Conservation (phyloP, 2,329 filamentous ascomycete species). For the Colletotrichum falcatum region DNA sequence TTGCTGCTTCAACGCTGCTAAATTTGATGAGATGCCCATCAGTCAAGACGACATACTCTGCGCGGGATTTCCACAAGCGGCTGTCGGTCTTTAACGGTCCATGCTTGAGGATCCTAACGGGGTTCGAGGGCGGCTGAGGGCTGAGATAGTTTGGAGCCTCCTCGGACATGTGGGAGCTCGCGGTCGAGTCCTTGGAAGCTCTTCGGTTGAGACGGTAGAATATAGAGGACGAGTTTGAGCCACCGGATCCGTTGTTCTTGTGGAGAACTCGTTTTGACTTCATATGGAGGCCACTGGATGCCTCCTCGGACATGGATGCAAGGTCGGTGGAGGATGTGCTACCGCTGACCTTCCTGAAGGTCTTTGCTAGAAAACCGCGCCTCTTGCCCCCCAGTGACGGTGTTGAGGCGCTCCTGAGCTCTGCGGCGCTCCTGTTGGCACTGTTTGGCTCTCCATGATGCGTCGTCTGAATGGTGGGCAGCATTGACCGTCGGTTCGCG, state of each 20-base stretch:
- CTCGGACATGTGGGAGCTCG: slow-evolving; percentile 44
- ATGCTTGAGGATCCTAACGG: slow-evolving; percentile 57
- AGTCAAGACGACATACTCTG: slow-evolving; percentile 65
- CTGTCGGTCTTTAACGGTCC: slow-evolving; percentile 63
- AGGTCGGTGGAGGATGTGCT: slow-evolving; percentile 39
- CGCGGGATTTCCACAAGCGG: slow-evolving; percentile 61
- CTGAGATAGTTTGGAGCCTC: slow-evolving; percentile 34
- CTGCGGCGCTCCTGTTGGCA: slow-evolving; percentile 20
- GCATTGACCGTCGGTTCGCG: slow-evolving; percentile 35
- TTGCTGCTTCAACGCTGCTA: slow-evolving; percentile 60
- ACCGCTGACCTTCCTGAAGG: slow-evolving; percentile 42
- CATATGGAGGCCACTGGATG: slow-evolving; percentile 20
- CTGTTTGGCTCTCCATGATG: slow-evolving; percentile 32
- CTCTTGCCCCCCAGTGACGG: slow-evolving; percentile 35
- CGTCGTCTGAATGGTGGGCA: slow-evolving; percentile 40
- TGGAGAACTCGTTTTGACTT: slow-evolving; percentile 46
- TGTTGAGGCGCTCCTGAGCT: slow-evolving; percentile 34
- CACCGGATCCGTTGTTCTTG: slow-evolving; percentile 48
- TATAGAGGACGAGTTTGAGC: slow-evolving; percentile 48
- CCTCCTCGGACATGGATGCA: slow-evolving; percentile 23
- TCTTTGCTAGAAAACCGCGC: slow-evolving; percentile 41
- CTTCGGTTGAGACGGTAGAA: slow-evolving; percentile 56
- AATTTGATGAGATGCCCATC: slow-evolving; percentile 64
- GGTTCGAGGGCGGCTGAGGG: slow-evolving; percentile 48
- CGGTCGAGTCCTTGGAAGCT: slow-evolving; percentile 53